Evolutionary conservation across 768 basidiomycete species (phyloP).

Genomic region (Boletus vinaceobasis): DNA sequence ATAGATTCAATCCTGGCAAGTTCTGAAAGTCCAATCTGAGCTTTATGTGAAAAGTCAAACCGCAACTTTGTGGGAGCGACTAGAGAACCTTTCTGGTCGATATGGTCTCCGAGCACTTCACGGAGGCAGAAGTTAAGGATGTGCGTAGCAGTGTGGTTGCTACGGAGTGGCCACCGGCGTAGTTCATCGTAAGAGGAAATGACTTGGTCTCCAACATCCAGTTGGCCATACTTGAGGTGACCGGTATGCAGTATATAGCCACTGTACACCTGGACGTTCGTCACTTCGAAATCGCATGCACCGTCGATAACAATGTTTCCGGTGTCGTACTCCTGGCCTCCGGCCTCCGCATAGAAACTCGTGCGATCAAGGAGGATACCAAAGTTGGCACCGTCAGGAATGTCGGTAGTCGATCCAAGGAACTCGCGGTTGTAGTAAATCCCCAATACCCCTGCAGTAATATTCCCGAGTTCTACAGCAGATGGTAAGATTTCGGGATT

Average conservation of each 20-base stretch:
- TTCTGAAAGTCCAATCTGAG: constrained; percentile 73
- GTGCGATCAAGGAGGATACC: constrained; percentile 90
- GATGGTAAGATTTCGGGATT: constrained; percentile 1
- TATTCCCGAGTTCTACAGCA: constrained; percentile 67
- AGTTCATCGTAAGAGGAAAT: constrained; percentile 93
- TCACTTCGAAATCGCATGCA: constrained; percentile 87
- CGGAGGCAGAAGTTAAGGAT: constrained; percentile 94
- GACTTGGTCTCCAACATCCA: constrained; percentile 77
- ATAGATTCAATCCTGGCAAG: constrained; percentile 79
- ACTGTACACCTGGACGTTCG: constrained; percentile 89
- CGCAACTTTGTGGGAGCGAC: constrained; percentile 95
- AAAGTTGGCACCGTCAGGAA: constrained; percentile 67
- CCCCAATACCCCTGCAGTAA: constrained; percentile 70
- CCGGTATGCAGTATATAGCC: constrained; percentile 97
- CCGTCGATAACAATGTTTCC: constrained; percentile 94
- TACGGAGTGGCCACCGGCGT: constrained; percentile 92
- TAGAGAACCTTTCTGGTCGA: constrained; percentile 97
- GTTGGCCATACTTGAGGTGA: constrained; percentile 79
- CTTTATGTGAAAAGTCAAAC: constrained; percentile 98
- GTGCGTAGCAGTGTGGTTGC: constrained; percentile 98
- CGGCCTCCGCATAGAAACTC: constrained; percentile 96
- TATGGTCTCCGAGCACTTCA: constrained; percentile 93
- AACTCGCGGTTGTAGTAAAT: constrained; percentile 85
- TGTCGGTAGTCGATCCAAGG: constrained; percentile 56
- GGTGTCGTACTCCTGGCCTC: constrained; percentile 96